Conservation (phyloP, 257 asterid species). For the Solanum ossicruentum region DNA sequence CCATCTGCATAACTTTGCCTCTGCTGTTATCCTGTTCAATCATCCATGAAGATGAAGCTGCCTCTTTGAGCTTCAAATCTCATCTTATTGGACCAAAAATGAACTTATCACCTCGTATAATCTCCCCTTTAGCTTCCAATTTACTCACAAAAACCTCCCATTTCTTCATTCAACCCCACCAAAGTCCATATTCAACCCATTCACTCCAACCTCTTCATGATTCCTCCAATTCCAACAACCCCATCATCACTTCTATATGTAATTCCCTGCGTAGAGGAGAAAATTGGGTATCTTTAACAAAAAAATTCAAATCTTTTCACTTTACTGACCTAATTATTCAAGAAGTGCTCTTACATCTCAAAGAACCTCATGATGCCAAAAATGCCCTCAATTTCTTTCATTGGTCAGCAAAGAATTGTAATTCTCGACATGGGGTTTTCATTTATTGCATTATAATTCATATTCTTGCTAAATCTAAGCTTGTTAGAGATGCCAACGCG, state of each 20-base stretch:
- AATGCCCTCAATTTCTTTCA: slow-evolving; percentile 72
- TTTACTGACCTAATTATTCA: slow-evolving; percentile 24
- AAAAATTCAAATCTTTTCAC: slow-evolving; percentile 25
- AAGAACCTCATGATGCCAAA: slow-evolving; percentile 47
- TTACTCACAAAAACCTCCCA: neutral
- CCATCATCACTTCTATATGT: slow-evolving; percentile 20
- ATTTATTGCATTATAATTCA: slow-evolving; percentile 50
- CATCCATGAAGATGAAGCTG: neutral
- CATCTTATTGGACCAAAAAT: neutral
- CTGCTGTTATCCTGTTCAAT: neutral
- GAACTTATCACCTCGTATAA: slow-evolving; percentile 1
- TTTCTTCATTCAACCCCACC: neutral
- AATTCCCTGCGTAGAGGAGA: slow-evolving; percentile 32
- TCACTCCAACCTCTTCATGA: neutral
- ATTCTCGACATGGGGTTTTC: slow-evolving; percentile 32
- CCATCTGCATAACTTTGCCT: neutral
- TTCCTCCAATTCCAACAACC: neutral
- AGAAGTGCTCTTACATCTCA: slow-evolving; percentile 42
- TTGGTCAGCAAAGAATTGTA: slow-evolving; percentile 42
- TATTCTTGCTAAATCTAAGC: slow-evolving; percentile 62
- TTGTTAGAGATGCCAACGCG: slow-evolving; percentile 55
- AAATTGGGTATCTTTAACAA: slow-evolving; percentile 43
- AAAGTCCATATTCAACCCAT: neutral
- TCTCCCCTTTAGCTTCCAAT: neutral
- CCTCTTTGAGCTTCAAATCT: neutral